Evolutionary conservation across 1,139 yeast species (phyloP), one percentile per base, ranked within the genome.

Genomic region (Nakaseomyces nivariensis): DNA sequence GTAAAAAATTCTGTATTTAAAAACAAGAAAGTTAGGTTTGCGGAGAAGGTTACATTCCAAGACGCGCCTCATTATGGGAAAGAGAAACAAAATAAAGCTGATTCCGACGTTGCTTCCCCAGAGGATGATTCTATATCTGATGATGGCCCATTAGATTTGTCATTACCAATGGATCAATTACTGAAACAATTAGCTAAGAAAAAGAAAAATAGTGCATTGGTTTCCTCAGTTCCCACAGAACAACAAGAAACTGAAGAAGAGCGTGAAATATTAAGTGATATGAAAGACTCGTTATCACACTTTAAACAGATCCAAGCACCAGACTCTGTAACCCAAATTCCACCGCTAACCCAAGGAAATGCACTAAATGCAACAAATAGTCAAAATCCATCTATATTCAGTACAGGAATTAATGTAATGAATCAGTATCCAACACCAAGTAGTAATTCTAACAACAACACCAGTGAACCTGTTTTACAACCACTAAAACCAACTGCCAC

Each of bases 91-190:
- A 43, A 49, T 26, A 49, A 33, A 2, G 32, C 42, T 24, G 44
- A 41, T 9, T 47, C 45, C 11, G 50, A 48, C 4, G 51, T 43
- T 5, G 13, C 45, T 22, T 53, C 43, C 7, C 38, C 49, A 2
- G 51, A 45, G 4, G 52, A 44, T 9, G 53, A 50, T 26, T 50
- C 44, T 27, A 45, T 41, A 8, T 41, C 44, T 13, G 45, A 48
- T 10, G 47, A 49, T 11, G 63, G 58, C 4, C 65, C 64, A 1
- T 54, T 82, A 31, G 92, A 84, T 61, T 72, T 76, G 49, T 74
- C 85, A 1, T 67, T 85, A 32, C 88, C 90, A 1, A 84, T 85
- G 92, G 86, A 82, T 58, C 86, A 84, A 61, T 64, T 84, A 40
- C 60, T 85, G 47, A 71, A 71, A 49, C 72, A 71, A 49, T 65